Evolutionary conservation across 139 green algal species (phyloP), one percentile per base, ranked within the genome.

Genomic region (Micractinium sp.): DNA sequence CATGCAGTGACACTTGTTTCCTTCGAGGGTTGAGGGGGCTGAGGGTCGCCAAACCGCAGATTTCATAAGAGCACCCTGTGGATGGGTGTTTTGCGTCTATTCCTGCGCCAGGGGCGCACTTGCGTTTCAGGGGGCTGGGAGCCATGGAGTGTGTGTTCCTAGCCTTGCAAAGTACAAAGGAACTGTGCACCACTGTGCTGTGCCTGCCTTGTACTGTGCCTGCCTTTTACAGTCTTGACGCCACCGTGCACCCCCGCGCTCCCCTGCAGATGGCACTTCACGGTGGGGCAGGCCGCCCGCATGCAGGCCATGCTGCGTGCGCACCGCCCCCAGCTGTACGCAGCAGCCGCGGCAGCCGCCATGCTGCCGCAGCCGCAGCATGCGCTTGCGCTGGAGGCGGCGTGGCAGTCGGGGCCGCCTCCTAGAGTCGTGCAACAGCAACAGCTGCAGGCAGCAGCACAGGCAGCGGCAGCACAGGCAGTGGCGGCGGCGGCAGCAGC

Each of bases 281-380:
- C 80, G 15, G 27, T 53, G 2, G 86, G 86, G 25, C 90, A 92
- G 60, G 27, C 69, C 3, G 69, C 87, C 3, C 81, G 90, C 31
- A 88, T 88, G 85, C 90, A 85, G 29, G 86, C 90, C 15, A 91
- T 92, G 89, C 47, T 89, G 41, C 47, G 53, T 12, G 67, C 53
- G 73, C 80, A 89, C 31, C 89, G 89, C 35, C 89, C 89, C 35
- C 69, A 23, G 36, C 78, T 91, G n/a, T 41, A 39, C 4, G 60
- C 39, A 13, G 82, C 89, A 4, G 89, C 47, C 4, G 60, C 39
- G 3, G 82, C 89, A 4, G 89, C 47, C 47, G 47, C 47, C 7
- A 71, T 63, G n/a, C 53, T 56, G 29, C 47, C 41, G 35, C 77
- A 66, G 35, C n/a, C 78, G 25, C 83, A 87, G 66, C 38, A 63